phyloP scores from a whole-genome alignment of 2,329 filamentous ascomycete species.

The Cladobotryum mycophilum region DNA sequence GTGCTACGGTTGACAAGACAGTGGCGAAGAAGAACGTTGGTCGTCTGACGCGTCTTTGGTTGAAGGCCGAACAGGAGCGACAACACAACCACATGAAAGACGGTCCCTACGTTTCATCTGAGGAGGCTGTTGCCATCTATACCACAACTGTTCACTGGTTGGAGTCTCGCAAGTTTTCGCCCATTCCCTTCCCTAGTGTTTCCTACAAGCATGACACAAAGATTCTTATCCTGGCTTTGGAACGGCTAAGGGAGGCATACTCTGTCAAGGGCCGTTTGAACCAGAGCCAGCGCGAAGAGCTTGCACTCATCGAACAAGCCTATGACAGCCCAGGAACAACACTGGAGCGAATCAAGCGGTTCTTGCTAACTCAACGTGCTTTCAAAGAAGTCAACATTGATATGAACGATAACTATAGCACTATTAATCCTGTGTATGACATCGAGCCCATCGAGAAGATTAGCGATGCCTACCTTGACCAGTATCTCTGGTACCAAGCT shows the following conservation, averaged over 20 bases:
- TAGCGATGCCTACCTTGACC: conserved; percentile 95
- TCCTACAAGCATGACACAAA: conserved; percentile 99
- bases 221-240: conserved; percentile 90
- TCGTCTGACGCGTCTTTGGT: conserved; percentile 87
- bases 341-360: conserved; percentile 92
- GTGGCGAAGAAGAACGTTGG: conserved; percentile 99
- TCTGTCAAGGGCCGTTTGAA: conserved; percentile 96
- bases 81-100: conserved; percentile 99
- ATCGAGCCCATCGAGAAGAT: conserved; percentile 99
- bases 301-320: conserved; percentile 94
- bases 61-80: conserved; percentile 96
- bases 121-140: conserved; percentile 97
- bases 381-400: conserved; percentile 99
- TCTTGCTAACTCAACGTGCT: conserved; percentile 90
- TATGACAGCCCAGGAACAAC: conserved; percentile 98
- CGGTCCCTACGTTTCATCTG: conserved; percentile 94
- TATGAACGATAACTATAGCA: conserved; percentile 99
- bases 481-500: conserved; percentile 98
- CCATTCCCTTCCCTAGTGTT: conserved; percentile 96
- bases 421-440: conserved; percentile 98
- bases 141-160: conserved; percentile 99
- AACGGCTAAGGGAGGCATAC: conserved; percentile 89
- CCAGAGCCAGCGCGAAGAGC: conserved; percentile 93
- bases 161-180: conserved; percentile 95
- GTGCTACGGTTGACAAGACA: conserved; percentile 97